Evolutionary conservation across 345 rosid species (phyloP).

Genomic region (Cardamine chenopodiifolia): DNA sequence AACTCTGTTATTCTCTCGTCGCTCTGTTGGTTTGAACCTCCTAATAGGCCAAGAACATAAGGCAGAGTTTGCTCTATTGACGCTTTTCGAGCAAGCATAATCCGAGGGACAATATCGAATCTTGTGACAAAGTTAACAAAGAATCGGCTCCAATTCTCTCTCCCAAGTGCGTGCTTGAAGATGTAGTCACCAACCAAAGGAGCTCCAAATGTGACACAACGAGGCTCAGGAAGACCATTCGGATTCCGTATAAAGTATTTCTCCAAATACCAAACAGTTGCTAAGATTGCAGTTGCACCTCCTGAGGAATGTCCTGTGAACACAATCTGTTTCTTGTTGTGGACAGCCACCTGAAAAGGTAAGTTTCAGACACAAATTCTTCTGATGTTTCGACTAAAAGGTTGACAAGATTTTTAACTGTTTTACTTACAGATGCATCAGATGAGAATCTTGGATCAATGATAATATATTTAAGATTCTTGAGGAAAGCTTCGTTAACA

Average conservation of each 20-base stretch:
- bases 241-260: conserved; percentile 10
- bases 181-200: conserved; percentile 70
- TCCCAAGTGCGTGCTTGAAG: conserved; percentile 64
- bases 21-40: not conserved
- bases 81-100: conserved; percentile 59
- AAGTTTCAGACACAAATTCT: conserved; percentile 12
- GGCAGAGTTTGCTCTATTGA: conserved; percentile 40
- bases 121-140: conserved; percentile 66
- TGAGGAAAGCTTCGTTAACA: conserved; percentile 67
- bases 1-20: conserved; percentile 29
- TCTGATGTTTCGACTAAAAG: not conserved
- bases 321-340: conserved; percentile 47
- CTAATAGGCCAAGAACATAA: conserved; percentile 40
- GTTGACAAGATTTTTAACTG: not conserved
- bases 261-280: conserved; percentile 70
- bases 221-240: conserved; percentile 27
- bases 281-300: conserved; percentile 71
- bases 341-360: conserved; percentile 56
- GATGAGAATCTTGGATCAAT: conserved; percentile 17
- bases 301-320: conserved; percentile 89
- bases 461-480: conserved; percentile 30
- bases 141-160: conserved; percentile 69
- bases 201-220: conserved; percentile 82
- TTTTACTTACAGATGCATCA: conserved; percentile 15
- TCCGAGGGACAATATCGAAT: conserved; percentile 72